phyloP scores from a whole-genome alignment of 495 filamentous ascomycete species.

The Podospora appendiculata region DNA sequence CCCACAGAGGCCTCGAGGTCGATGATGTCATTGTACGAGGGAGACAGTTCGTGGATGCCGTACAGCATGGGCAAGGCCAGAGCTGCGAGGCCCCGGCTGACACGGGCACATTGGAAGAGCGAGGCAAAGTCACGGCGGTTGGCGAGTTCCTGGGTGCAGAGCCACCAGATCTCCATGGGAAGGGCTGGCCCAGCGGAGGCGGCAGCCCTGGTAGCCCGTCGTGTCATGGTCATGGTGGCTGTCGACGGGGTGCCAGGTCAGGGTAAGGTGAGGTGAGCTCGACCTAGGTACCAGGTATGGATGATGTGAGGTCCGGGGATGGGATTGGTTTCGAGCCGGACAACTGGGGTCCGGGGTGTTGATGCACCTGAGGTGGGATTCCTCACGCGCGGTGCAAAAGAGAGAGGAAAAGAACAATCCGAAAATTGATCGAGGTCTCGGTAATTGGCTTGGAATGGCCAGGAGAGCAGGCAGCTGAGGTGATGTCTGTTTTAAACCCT shows the following conservation, averaged over 20 bases:
- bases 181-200: slow-evolving; percentile 16
- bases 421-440: too few relatives aligned
- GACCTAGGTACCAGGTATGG: too few relatives aligned
- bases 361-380: too few relatives aligned
- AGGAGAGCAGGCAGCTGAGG: too few relatives aligned
- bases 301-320: too few relatives aligned
- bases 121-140: slow-evolving; percentile 44
- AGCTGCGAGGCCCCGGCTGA: slow-evolving; percentile 43
- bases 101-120: slow-evolving; percentile 47
- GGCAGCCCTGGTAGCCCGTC: not conserved
- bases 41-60: slow-evolving; percentile 29
- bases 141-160: slow-evolving; percentile 51
- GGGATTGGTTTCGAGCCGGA: too few relatives aligned
- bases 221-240: not conserved
- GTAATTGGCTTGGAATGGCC: too few relatives aligned
- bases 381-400: too few relatives aligned
- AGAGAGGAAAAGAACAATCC: too few relatives aligned
- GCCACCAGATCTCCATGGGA: slow-evolving; percentile 52
- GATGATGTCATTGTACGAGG: slow-evolving; percentile 5
- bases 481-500: too few relatives aligned
- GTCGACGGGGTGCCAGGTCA: not conserved
- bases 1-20: slow-evolving; percentile 43
- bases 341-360: too few relatives aligned
- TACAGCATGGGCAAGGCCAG: slow-evolving; percentile 58
- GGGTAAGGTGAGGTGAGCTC: too few relatives aligned